Conservation (phyloP, 371 early-diverging fungal species). For the Mucor velutinosus region DNA sequence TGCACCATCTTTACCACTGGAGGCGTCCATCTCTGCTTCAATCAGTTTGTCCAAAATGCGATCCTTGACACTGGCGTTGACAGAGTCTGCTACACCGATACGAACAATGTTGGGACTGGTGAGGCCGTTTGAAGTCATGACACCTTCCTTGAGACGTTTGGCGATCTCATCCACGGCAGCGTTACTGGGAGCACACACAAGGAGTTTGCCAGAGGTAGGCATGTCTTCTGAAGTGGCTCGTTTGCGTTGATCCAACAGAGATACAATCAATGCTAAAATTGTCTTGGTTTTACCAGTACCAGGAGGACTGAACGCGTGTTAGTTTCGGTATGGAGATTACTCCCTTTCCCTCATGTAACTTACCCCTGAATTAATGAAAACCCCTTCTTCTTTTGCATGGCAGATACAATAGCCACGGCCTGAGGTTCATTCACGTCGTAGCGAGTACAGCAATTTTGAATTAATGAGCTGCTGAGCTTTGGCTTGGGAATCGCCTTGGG, state of each 20-base stretch:
- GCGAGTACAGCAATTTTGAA: constrained; percentile 57
- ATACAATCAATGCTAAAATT: constrained; percentile 81
- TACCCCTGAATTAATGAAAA: constrained; percentile 93
- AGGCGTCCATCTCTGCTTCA: constrained; percentile 52
- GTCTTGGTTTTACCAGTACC: constrained; percentile 95
- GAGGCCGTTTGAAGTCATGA: constrained; percentile 56
- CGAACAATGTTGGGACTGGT: constrained; percentile 80
- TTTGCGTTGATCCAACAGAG: constrained; percentile 59
- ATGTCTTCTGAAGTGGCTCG: not conserved
- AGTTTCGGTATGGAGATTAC: not conserved
- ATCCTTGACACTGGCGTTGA: constrained; percentile 73
- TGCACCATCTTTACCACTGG: constrained; percentile 17
- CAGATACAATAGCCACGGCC: constrained; percentile 81
- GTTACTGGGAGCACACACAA: constrained; percentile 97
- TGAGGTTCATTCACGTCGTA: constrained; percentile 89
- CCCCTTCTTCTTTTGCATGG: constrained; percentile 66
- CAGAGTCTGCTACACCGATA: constrained; percentile 77
- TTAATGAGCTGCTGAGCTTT: constrained; percentile 19
- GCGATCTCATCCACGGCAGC: constrained; percentile 98
- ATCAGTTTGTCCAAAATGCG: constrained; percentile 69
- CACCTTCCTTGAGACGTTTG: constrained; percentile 75
- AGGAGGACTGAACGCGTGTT: constrained; percentile 65
- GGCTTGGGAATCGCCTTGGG: constrained; percentile 44
- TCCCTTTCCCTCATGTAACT: not conserved
- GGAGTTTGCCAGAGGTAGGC: constrained; percentile 49